Conservation (phyloP, 176 grass and related monocot genomes). For the Zoysia pacifica region DNA sequence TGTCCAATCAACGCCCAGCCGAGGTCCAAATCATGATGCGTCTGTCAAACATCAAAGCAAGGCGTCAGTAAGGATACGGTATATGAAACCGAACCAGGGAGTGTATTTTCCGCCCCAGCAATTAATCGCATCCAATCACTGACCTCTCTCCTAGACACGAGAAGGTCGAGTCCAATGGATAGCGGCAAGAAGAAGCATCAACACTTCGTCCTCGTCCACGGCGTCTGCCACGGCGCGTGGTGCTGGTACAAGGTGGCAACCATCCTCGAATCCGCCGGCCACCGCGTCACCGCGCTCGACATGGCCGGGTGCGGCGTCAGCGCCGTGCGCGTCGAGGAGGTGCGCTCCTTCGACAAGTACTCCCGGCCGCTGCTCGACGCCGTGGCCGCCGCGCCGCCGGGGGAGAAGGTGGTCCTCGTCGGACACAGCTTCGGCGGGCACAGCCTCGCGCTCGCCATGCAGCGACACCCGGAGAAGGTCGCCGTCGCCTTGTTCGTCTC, state of each 20-base stretch:
- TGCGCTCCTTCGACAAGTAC: slow-evolving; percentile 41
- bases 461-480: slow-evolving; percentile 43
- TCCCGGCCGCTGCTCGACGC: slow-evolving; percentile 21
- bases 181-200: slow-evolving; percentile 14
- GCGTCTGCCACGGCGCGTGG: slow-evolving; percentile 22
- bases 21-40: slow-evolving; percentile 14
- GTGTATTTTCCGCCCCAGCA: too few species aligned
- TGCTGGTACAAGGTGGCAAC: slow-evolving; percentile 13
- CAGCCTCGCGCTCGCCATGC: slow-evolving; percentile 46
- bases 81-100: too few species aligned
- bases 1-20: slow-evolving; percentile 30
- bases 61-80: not conserved
- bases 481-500: slow-evolving; percentile 52
- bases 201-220: slow-evolving; percentile 60
- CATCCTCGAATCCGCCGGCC: not conserved
- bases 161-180: slow-evolving; percentile 3
- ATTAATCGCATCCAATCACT: too few species aligned
- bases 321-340: slow-evolving; percentile 31
- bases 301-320: slow-evolving; percentile 43
- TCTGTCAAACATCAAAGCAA: not conserved
- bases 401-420: slow-evolving; percentile 45
- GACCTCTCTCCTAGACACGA: not conserved
- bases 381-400: slow-evolving; percentile 8
- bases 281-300: slow-evolving; percentile 56
- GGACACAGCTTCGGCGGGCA: slow-evolving; percentile 53